These are phyloP conservation scores for Hevea brasiliensis DNA, from an alignment of 345 rosid species.

Conservation along the genomic window DNA sequence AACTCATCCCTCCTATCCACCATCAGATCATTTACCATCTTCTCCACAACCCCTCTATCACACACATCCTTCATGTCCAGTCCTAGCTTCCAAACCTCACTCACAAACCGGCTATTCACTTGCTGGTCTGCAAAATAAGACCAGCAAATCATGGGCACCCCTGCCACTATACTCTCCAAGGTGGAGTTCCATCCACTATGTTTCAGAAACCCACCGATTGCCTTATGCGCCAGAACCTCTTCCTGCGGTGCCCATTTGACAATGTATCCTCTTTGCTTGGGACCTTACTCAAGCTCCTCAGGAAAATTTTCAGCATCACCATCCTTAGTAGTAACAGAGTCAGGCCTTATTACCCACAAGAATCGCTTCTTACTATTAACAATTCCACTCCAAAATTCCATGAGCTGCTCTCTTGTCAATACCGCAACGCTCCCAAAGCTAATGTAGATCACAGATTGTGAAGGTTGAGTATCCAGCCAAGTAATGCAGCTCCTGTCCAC, in stretches of 20 bases:
- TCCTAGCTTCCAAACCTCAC: constrained; percentile 66
- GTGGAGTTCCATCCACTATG: constrained; percentile 87
- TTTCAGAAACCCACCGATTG: constrained; percentile 62
- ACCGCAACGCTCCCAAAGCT: constrained; percentile 47
- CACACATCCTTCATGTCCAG: constrained; percentile 67
- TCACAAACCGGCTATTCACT: constrained; percentile 52
- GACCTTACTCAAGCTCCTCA: constrained; percentile 27
- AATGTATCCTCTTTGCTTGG: constrained; percentile 17
- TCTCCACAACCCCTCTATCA: constrained; percentile 47
- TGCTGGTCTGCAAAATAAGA: constrained; percentile 61
- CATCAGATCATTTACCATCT: constrained; percentile 58
- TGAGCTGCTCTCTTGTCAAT: constrained; percentile 27
- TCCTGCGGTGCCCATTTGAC: constrained; percentile 49
- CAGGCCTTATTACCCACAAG: constrained; percentile 47
- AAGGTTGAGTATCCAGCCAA: constrained; percentile 49
- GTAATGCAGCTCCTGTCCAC: constrained; percentile 37
- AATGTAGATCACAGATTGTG: constrained; percentile 39
- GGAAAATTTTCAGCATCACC: constrained; percentile 2
- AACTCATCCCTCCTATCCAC: constrained; percentile 47
- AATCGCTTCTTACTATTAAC: constrained; percentile 38
- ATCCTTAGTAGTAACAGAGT: constrained; percentile 5
- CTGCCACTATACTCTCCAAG: constrained; percentile 53
- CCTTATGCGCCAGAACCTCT: constrained; percentile 46
- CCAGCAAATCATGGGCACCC: constrained; percentile 79
- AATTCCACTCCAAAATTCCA: constrained; percentile 48